These are phyloP conservation scores for Saprolegnia diclina DNA, from an alignment of 352 stramenopile species.

Conservation along the genomic window DNA sequence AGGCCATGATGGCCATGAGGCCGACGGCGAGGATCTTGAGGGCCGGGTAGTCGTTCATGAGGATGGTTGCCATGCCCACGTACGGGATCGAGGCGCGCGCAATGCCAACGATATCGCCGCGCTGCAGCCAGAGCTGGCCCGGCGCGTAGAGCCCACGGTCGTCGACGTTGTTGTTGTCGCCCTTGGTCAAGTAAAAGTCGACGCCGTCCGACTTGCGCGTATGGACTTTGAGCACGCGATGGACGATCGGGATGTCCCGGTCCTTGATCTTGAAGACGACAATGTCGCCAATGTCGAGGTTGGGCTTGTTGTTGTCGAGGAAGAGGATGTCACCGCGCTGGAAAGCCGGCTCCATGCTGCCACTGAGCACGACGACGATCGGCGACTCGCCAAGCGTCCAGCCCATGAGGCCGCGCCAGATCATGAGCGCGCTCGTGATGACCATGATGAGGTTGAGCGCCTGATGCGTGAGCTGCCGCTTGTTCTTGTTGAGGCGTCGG, in stretches of 20 bases:
- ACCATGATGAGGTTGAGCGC: constrained; percentile 98
- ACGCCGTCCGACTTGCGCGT: constrained; percentile 78
- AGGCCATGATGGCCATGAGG: constrained; percentile 71
- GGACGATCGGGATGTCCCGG: constrained; percentile 98
- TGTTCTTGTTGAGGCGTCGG: constrained; percentile 98
- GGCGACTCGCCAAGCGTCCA: constrained; percentile 96
- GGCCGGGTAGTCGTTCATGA: constrained; percentile 98
- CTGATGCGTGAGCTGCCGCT: constrained; percentile 96
- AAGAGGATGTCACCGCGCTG: constrained; percentile 98
- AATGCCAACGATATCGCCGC: constrained; percentile 97
- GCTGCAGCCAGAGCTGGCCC: constrained; percentile 97
- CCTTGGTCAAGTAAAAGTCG: constrained; percentile 97
- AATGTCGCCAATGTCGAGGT: constrained; percentile 85
- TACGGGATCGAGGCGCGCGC: constrained; percentile 95
- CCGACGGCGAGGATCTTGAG: constrained; percentile 89
- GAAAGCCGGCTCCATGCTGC: constrained; percentile 99
- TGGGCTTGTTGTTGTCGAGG: constrained; percentile 91
- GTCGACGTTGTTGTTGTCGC: constrained; percentile 99
- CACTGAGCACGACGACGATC: constrained; percentile 97
- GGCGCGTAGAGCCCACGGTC: constrained; percentile 96
- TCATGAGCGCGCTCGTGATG: constrained; percentile 98
- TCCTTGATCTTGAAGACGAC: constrained; percentile 97
- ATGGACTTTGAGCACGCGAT: constrained; percentile 97
- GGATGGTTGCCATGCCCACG: constrained; percentile 98
- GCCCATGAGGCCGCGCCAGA: constrained; percentile 98